Base-by-base conservation (phyloP, 192 early-diverging fungal genomes). In the Chytriomyces confervae region DNA sequence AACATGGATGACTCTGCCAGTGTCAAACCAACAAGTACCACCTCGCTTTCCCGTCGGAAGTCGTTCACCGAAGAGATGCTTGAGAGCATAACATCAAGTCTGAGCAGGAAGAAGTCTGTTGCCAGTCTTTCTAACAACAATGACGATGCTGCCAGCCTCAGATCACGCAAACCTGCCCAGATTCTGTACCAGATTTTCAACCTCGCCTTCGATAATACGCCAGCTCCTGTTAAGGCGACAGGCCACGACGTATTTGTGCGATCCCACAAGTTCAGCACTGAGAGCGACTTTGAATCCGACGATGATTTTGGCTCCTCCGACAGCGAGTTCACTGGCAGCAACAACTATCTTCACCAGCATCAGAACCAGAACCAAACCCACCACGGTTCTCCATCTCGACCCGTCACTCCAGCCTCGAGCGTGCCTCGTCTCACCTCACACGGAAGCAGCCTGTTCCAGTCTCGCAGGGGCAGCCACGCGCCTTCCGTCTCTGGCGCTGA, bases 181-280 rank as follows among this genome's bases (percentile, higher is more conserved):
- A 57, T 57, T 13, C 53, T 57, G 53, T 57, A 57, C 5, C 53
- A 20, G 16, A 57, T 57, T 20, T 57, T 57, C 20, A 13, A 57
- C 53, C 13, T 57, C 11, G n/a, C 10, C 20, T 13, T n/a, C 13
- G 53, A 13, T 57, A 57, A 57, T 57, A n/a, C 53, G 16, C 53
- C 13, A 20, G 16, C 13, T 13, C 13, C 53, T n/a, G 16, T 5
- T 13, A 20, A 20, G 13, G 20, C 53, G 13, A 57, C 53, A 13
- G 53, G 16, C 16, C 16, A 57, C 13, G 53, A 13, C 20, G 3
- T 57, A 13, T 13, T 57, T 57, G 53, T 57, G 16, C 13, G 20
- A 20, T 57, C 53, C 20, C 53, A 57, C 53, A 57, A 57, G 53
- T 57, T 57, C 53, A 57, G 53, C 20, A 57, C 13, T 57, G 53